These are phyloP conservation scores for Elaeis guineensis DNA, from an alignment of 176 grass and related monocot genomes.

Conservation along the genomic window DNA sequence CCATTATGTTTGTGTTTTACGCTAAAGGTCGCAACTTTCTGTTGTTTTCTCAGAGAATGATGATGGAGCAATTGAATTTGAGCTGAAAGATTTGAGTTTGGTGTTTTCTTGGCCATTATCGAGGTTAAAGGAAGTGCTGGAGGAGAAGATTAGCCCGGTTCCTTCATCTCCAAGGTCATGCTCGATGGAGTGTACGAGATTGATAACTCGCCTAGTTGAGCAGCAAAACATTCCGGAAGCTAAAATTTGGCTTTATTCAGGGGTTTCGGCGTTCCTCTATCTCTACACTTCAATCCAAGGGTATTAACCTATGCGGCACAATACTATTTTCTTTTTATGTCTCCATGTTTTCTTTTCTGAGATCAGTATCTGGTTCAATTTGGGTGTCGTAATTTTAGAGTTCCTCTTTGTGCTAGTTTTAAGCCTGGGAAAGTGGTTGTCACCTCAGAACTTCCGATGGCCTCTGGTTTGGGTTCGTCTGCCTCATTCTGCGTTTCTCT, in stretches of 20 bases:
- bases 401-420: slow-evolving; percentile 26
- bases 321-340: slow-evolving; percentile 1
- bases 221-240: slow-evolving; percentile 43
- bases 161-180: slow-evolving; percentile 19
- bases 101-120: slow-evolving; percentile 57
- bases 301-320: slow-evolving; percentile 16
- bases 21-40: slow-evolving; percentile 1
- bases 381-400: too few species aligned
- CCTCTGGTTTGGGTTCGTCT: slow-evolving; percentile 69
- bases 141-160: neutral
- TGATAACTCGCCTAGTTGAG: slow-evolving; percentile 34
- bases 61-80: slow-evolving; percentile 33
- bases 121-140: slow-evolving; percentile 30
- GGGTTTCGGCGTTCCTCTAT: slow-evolving; percentile 63
- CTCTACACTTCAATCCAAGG: slow-evolving; percentile 73
- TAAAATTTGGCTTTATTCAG: slow-evolving; percentile 57
- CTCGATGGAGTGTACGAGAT: slow-evolving; percentile 21
- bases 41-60: slow-evolving; percentile 13
- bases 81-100: slow-evolving; percentile 51
- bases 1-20: neutral
- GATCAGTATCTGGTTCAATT: too few species aligned
- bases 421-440: slow-evolving; percentile 52
- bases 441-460: slow-evolving; percentile 61
- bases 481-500: slow-evolving; percentile 66
- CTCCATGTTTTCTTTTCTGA: neutral